Percentiles rank a stretch among this genome's conserved stretches.
Evolutionary conservation across 768 basidiomycete species (phyloP).

Genomic region (Strobilomyces echinocephalus): DNA sequence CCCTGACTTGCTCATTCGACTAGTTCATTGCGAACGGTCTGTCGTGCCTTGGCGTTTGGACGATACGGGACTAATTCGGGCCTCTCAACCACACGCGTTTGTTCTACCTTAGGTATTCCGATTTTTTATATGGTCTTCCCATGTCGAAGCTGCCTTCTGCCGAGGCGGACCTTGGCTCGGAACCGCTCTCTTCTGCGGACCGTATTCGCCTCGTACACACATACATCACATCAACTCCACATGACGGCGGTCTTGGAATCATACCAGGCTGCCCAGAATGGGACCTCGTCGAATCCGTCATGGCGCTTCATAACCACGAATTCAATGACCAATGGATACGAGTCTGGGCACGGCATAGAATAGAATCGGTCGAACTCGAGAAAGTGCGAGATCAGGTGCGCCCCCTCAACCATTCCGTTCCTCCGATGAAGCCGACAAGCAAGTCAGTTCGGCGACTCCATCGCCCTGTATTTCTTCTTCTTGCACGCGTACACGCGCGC

Average conservation of each 20-base stretch:
- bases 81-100: neutral
- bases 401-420: neutral
- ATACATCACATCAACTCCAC: slow-evolving; percentile 61
- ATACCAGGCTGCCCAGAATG: slow-evolving; percentile 67
- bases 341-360: slow-evolving; percentile 63
- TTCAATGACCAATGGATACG: slow-evolving; percentile 80
- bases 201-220: slow-evolving; percentile 74
- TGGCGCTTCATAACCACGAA: slow-evolving; percentile 77
- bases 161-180: slow-evolving; percentile 40
- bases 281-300: slow-evolving; percentile 76
- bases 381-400: slow-evolving; percentile 68
- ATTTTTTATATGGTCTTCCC: slow-evolving; percentile 74
- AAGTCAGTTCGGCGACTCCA: slow-evolving; percentile 66
- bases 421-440: neutral
- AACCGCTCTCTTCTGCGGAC: slow-evolving; percentile 62
- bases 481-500: slow-evolving; percentile 78
- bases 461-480: slow-evolving; percentile 89
- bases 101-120: slow-evolving; percentile 49
- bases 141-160: slow-evolving; percentile 41
- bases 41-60: slow-evolving; percentile 19
- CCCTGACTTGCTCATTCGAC: slow-evolving; percentile 50
- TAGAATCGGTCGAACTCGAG: slow-evolving; percentile 61
- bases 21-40: slow-evolving; percentile 74
- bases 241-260: slow-evolving; percentile 85
- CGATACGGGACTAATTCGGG: slow-evolving; percentile 6